Evolutionary conservation across 768 basidiomycete species (phyloP).

Genomic region (Punctularia strigosozonata): DNA sequence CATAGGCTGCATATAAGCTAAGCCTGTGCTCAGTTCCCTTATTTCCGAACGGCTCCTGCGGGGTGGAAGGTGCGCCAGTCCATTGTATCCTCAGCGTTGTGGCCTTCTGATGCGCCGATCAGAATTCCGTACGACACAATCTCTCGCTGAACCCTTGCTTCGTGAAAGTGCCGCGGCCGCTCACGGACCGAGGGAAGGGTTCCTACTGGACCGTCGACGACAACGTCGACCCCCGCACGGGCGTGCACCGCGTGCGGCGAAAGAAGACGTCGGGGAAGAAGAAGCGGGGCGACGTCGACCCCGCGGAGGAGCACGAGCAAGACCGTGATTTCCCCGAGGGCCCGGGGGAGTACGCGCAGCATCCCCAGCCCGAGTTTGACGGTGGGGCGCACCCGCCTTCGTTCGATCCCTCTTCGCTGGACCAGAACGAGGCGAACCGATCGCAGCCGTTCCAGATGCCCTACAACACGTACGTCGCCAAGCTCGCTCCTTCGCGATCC

Average conservation of each 20-base stretch:
- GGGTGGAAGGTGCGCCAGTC: slow-evolving; percentile 76
- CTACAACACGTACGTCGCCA: no score
- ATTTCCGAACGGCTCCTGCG: slow-evolving; percentile 75
- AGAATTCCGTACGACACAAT: slow-evolving; percentile 90
- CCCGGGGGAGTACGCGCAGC: no score
- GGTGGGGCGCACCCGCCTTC: slow-evolving; percentile 47
- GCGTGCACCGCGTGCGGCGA: slow-evolving; percentile 81
- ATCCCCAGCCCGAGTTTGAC: no score
- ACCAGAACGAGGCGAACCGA: slow-evolving; percentile 52
- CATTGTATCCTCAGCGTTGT: background rate
- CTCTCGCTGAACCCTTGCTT: slow-evolving; percentile 86
- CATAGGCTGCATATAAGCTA: slow-evolving; percentile 9
- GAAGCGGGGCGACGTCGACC: slow-evolving; percentile 37
- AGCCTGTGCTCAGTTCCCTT: slow-evolving; percentile 53
- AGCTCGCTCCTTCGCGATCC: no score
- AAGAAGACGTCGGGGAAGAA: no score
- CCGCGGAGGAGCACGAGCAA: slow-evolving; percentile 31
- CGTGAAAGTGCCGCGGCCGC: slow-evolving; percentile 83
- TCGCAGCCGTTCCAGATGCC: no score
- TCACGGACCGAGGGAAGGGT: slow-evolving; percentile 84
- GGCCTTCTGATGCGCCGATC: background rate
- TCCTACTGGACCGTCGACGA: slow-evolving; percentile 92
- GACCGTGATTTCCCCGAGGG: no score
- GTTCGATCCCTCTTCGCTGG: slow-evolving; percentile 40
- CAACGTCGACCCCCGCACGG: slow-evolving; percentile 80